A percentile compares a stretch with the other conserved stretches of the same genome.
These are phyloP conservation scores for Lagenidium giganteum DNA, from an alignment of 352 stramenopile genomes.

Conservation along the genomic window DNA sequence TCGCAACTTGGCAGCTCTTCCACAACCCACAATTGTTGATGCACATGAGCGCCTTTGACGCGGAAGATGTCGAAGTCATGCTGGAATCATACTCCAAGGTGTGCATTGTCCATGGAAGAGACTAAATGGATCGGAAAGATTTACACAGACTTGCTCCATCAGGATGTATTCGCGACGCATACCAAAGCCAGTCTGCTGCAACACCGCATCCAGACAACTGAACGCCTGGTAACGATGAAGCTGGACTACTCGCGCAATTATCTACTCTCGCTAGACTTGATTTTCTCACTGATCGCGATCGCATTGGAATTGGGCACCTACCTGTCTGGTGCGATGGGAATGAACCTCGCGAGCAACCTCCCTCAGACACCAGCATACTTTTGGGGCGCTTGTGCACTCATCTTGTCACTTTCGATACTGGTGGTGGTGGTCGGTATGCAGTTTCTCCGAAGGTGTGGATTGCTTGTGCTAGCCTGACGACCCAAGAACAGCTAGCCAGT, in stretches of 20 bases:
- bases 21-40: conserved; percentile 18
- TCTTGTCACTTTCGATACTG: conserved; percentile 17
- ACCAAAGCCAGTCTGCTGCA: conserved; percentile 25
- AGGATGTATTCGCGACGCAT: conserved; percentile 31
- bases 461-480: too few relatives aligned
- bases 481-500: too few relatives aligned
- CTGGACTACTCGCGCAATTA: conserved; percentile 49
- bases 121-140: background rate
- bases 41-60: conserved; percentile 27
- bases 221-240: conserved; percentile 41
- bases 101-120: background rate
- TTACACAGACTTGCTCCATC: background rate
- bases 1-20: conserved; percentile 19
- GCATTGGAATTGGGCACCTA: conserved; percentile 30
- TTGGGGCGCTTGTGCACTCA: conserved; percentile 23
- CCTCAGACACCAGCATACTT: conserved; percentile 22
- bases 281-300: conserved; percentile 30
- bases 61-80: conserved; percentile 29
- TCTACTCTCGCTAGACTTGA: conserved; percentile 35
- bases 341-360: conserved; percentile 33
- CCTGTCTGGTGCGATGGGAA: conserved; percentile 35
- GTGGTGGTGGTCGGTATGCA: background rate
- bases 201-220: conserved; percentile 26
- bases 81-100: conserved; percentile 32
- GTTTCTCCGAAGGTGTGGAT: too few relatives aligned